Base-by-base conservation (phyloP, 2,329 filamentous ascomycete genomes). In the Thermochaetoides dissita region DNA sequence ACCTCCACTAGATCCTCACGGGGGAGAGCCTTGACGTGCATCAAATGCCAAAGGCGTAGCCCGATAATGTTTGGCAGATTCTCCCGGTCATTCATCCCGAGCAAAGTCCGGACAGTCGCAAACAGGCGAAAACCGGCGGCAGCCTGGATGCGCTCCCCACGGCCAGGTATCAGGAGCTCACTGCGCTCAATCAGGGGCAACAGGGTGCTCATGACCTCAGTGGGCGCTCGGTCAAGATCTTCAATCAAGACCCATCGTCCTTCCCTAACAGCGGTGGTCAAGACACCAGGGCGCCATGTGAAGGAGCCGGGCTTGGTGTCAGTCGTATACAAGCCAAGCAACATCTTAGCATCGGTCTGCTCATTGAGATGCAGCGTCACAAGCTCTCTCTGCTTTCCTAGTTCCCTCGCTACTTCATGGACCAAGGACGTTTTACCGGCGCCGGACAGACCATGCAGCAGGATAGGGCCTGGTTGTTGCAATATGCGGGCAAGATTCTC, bases 171-270 rank as follows among this genome's bases (percentile, higher is more conserved):
- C 4, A 93, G 69, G 10, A 98, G 72, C 58, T 95, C 86, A n/a
- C 85, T 79, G 46, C 84, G 78, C 62, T 98, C 91, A 46, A 98
- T 88, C 7, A 98, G 71, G 8, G 93, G 91, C 28, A 98, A 69
- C 29, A 99, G 73, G 10, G 88, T 87, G 58, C 89, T 94, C 59
- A 98, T 79, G 38, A 98, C 84, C 61, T 98, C 91, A 50, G 85
- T 89, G 5, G 93, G 91, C 8, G 91, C 91, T 48, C 89, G 79
- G 58, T 98, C 88, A 34, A 99, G 71, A 60, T 99, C 93, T 61
- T 99, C 93, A 45, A 99, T 93, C 50, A 98, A 69, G 6, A 98
- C 84, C 93, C 91, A 98, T 55, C 89, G 75, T 10, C 91, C 93
- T 66, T 98, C 89, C 55, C 75, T 81, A 3, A 96, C 87, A 32